Conservation (phyloP, 2,329 filamentous ascomycete genomes). For the Aspergillus tubingensis region DNA sequence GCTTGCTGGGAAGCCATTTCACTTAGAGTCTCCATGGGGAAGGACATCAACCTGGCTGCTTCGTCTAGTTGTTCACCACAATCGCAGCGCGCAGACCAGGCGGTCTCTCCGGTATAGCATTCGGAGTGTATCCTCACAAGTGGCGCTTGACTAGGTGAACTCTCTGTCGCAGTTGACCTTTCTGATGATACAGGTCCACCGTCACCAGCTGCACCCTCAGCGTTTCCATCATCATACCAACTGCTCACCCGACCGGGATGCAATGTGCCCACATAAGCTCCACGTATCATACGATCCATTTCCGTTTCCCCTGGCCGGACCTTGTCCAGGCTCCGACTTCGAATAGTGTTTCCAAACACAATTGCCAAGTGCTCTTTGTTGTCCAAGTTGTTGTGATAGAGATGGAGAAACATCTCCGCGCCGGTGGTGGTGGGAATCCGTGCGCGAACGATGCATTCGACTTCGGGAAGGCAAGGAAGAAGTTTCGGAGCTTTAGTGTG, state of each 20-base stretch:
- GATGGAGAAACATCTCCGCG: slow-evolving; percentile 93
- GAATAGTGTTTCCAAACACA: slow-evolving; percentile 86
- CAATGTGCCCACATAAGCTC: slow-evolving; percentile 85
- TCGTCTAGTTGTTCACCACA: slow-evolving; percentile 98
- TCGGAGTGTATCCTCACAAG: slow-evolving; percentile 95
- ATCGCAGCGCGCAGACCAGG: slow-evolving; percentile 96
- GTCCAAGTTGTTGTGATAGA: slow-evolving; percentile 91
- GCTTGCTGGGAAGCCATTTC: slow-evolving; percentile 30
- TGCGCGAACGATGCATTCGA: slow-evolving; percentile 92
- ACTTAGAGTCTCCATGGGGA: slow-evolving; percentile 50
- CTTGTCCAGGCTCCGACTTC: slow-evolving; percentile 62
- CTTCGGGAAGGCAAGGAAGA: slow-evolving; percentile 73
- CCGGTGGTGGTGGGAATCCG: slow-evolving; percentile 90
- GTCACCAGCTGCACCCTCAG: slow-evolving; percentile 7
- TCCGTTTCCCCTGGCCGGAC: slow-evolving; percentile 51
- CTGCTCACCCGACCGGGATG: slow-evolving; percentile 82
- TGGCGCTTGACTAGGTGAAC: slow-evolving; percentile 52
- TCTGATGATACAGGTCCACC: slow-evolving; percentile 16
- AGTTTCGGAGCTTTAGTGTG: slow-evolving; percentile 66
- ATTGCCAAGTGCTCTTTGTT: slow-evolving; percentile 96
- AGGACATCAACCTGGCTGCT: slow-evolving; percentile 87
- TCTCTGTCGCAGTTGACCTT: slow-evolving; percentile 19
- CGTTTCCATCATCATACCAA: slow-evolving; percentile 54
- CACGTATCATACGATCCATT: slow-evolving; percentile 78
- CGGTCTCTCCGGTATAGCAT: slow-evolving; percentile 97